Evolutionary conservation across 2,329 filamentous ascomycete species (phyloP).

Genomic region (Salinomyces thailandicus): DNA sequence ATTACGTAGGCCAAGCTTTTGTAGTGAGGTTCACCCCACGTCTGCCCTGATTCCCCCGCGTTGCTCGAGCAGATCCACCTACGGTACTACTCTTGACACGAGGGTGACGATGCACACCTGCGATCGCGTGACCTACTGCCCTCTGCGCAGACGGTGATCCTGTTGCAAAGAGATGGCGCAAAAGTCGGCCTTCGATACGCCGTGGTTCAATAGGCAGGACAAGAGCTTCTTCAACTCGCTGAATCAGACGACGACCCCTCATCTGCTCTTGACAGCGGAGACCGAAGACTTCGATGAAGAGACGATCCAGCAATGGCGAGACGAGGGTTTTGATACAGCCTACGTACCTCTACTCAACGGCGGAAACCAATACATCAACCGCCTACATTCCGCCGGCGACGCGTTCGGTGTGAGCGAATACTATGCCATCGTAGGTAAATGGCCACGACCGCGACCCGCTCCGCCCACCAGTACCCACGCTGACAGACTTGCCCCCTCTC

Average conservation of each 20-base stretch:
- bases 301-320: conserved; percentile 44
- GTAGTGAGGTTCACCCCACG: not conserved
- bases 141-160: too few species aligned
- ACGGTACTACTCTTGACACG: too few species aligned
- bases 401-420: conserved; percentile 47
- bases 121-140: too few species aligned
- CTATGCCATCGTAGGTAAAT: conserved; percentile 52
- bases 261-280: conserved; percentile 42
- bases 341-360: conserved; percentile 46
- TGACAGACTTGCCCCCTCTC: not conserved
- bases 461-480: too few species aligned
- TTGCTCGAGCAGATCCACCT: too few species aligned
- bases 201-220: conserved; percentile 16
- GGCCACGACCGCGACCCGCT: not conserved
- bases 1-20: not conserved
- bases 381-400: conserved; percentile 43
- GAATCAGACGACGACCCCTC: conserved; percentile 32
- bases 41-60: too few species aligned
- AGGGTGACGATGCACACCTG: too few species aligned
- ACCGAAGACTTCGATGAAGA: conserved; percentile 47
- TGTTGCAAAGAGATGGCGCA: conserved; percentile 1
- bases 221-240: conserved; percentile 26
- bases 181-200: conserved; percentile 23
- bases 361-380: conserved; percentile 36
- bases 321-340: conserved; percentile 50